Evolutionary conservation across 2,329 filamentous ascomycete species (phyloP), one percentile per base, ranked within the genome.

Genomic region (Gyromitra esculenta): DNA sequence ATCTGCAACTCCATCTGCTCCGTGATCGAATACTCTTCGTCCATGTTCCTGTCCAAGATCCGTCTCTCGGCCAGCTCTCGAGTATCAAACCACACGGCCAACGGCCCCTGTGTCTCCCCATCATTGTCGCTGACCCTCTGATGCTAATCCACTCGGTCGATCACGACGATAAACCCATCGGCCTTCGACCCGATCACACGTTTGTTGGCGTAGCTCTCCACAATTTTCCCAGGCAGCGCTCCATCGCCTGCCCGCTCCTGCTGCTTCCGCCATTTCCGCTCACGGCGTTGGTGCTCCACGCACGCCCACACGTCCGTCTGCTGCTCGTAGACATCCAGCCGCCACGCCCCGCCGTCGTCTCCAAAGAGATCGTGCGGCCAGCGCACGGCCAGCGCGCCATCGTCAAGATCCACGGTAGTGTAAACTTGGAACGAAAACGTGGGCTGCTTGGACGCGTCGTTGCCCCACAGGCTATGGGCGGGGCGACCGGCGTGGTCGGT

Each of bases 341-440:
- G 45, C 63, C 63, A 65, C 9, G 45, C 45, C 1, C 43, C 45
- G 3, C 1, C 31, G n/a, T 65, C 45, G 0, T 54, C 45, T 8
- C 9, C 1, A 31, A 52, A 52, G n/a, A 65, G 63, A 9, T 54
- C 63, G 7, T 2, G 1, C 1, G 45, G 45, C 43, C 8, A 52
- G 25, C 62, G 62, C 9, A n/a, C 9, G 6, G 13, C 25, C 8
- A 65, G 45, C 7, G 15, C 8, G 8, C 9, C n/a, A 9, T 45
- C 15, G 8, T n/a, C 57, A 1, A 39, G 7, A 18, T 57, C 54
- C 13, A 8, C 21, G 5, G 63, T 52, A 1, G 45, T 52, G n/a
- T 65, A 65, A 21, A 65, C 63, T 54, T 65, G 63, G 63, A 65
- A 65, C 8, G 63, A 65, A 31, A 65, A 65, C 31, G 8, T 25